Base-by-base conservation (phyloP, 768 basidiomycete genomes). In the Lentinula boryana region DNA sequence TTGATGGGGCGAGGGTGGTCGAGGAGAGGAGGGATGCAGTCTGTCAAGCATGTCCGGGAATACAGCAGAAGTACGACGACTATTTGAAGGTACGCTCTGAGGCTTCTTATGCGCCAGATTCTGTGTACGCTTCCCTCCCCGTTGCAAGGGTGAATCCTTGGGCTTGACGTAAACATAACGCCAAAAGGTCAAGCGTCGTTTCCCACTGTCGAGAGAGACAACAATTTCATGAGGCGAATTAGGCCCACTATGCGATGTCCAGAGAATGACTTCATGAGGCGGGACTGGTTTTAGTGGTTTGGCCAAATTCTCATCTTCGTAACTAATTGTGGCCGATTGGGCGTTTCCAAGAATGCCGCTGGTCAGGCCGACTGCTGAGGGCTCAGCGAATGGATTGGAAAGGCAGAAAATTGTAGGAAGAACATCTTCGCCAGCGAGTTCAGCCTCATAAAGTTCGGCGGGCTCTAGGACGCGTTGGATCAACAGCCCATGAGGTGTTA, bases 391-490 rank as follows among this genome's bases (percentile, higher is more conserved):
- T 0, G 91, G 86, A 65, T 84, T 88, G 8, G 86, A 87, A 63
- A 94, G 76, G 16, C 88, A 84, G 71, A 93, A 93, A 27, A 93
- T 81, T 13, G 90, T 91, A 0, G 92, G 90, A n/a, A 93, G 76
- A 0, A 84, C 77, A 16, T 81, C 76, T 41, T 91, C 87, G 9
- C 86, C 88, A 0, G 84, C 81, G n/a, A 76, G 67, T 53, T 82
- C 80, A 3, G 85, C 86, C 58, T 92, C 90, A 16, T 81, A 77
- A 5, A 87, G 68, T 69, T 94, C 91, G 5, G 76, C 75, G 1
- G 81, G 77, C 65, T 90, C 89, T 52, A 91, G 75, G 4, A 84
- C 82, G 31, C 92, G 79, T 66, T 93, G 89, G 46, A 94, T 82
- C 74, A 93, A 78, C 23, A 93, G 81, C 1, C 92, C 92, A 63